Base-by-base conservation (phyloP, 2,329 filamentous ascomycete genomes). In the Aspergillus hortae region DNA sequence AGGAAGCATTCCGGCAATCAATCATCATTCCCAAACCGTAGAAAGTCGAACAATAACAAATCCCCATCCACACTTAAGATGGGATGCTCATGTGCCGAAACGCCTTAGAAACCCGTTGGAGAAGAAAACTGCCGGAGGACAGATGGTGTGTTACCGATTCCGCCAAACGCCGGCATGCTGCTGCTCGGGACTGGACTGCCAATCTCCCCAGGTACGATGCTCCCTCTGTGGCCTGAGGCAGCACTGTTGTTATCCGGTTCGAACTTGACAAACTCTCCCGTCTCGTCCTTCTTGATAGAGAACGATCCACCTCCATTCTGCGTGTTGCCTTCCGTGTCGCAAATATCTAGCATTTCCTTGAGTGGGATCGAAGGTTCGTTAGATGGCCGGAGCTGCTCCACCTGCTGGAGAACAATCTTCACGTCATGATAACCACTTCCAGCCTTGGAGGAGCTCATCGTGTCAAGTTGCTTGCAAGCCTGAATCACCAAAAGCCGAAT, bases 261-360 rank as follows among this genome's bases (percentile, higher is more conserved):
- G 54, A 77, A 78, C 56, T 72, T 77, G 63, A 78, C 71, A 36
- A 70, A 70, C 43, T 68, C 66, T 25, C 68, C 69, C 25, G 63
- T 61, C 27, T 71, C 75, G 45, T 83, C 80, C 36, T 80, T 77
- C 55, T 80, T 81, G 56, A 88, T 79, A 32, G 88, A 84, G 65
- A 99, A 95, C 23, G 82, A 87, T n/a, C 94, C 94, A 42, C 92
- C 92, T 43, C 94, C 94, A 63, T 97, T 97, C 53, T 86, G 84
- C 2, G 77, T 68, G 62, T 88, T 95, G 52, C 94, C 94, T 67
- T 96, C 90, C 0, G 92, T 96, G 63, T 97, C 92, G 68, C 89
- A 94, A 53, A 95, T 87, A 52, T 89, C 85, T 36, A 92, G 79
- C 61, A 97, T 79, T 63, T 96, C 92, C 23, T 78, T 79, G 64